phyloP scores from a whole-genome alignment of 805 yeast genomes.

The Candida ulmi region DNA sequence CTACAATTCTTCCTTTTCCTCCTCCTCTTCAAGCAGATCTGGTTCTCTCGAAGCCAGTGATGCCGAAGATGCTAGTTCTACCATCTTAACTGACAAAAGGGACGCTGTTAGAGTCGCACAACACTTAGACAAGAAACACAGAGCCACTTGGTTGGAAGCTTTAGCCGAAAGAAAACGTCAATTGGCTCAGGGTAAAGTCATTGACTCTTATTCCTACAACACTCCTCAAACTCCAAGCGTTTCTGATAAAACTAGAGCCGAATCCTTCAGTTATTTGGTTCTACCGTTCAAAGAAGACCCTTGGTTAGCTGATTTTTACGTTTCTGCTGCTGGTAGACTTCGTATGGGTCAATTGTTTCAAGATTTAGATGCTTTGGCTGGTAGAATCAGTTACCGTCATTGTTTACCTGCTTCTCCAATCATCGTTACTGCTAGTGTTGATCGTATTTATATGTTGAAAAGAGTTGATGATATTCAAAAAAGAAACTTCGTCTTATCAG shows the following conservation, averaged over 20 bases:
- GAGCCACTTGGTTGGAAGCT: slow-evolving; percentile 85
- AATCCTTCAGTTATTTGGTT: slow-evolving; percentile 64
- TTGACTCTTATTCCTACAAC: slow-evolving; percentile 66
- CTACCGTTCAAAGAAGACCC: slow-evolving; percentile 83
- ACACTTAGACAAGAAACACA: slow-evolving; percentile 24
- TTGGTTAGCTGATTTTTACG: slow-evolving; percentile 80
- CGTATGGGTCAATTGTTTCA: slow-evolving; percentile 92
- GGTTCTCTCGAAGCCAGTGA: slow-evolving; percentile 47
- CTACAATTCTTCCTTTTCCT: slow-evolving; percentile 25
- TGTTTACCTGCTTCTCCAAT: slow-evolving; percentile 95
- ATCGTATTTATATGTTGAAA: slow-evolving; percentile 81
- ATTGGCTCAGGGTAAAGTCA: slow-evolving; percentile 63
- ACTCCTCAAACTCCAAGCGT: slow-evolving; percentile 68
- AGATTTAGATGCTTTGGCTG: slow-evolving; percentile 91
- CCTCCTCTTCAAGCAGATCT: slow-evolving; percentile 21
- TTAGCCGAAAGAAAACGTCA: slow-evolving; percentile 67
- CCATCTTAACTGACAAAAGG: slow-evolving; percentile 54
- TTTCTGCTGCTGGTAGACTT: slow-evolving; percentile 85
- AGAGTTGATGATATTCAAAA: slow-evolving; percentile 73
- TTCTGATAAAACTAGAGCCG: slow-evolving; percentile 67
- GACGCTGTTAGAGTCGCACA: slow-evolving; percentile 41
- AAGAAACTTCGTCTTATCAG: slow-evolving; percentile 77
- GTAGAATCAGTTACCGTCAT: slow-evolving; percentile 87
- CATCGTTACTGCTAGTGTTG: slow-evolving; percentile 93
- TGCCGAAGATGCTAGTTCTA: slow-evolving; percentile 73